phyloP scores from a whole-genome alignment of 768 basidiomycete species.

The Mycena amicta region DNA sequence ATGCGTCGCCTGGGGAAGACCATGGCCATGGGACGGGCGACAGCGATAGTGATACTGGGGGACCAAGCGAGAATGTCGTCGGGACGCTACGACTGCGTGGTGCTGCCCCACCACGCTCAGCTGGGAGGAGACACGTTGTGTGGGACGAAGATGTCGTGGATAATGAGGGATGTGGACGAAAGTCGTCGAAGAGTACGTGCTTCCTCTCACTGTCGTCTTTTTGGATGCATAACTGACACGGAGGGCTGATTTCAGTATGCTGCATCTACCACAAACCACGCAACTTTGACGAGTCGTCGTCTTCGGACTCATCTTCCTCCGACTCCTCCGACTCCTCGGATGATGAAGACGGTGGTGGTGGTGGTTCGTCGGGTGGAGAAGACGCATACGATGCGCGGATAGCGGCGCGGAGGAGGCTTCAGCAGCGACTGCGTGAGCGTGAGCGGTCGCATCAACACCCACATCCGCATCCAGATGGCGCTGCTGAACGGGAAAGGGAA shows the following conservation, averaged over 20 bases:
- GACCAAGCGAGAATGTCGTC: conserved; percentile 30
- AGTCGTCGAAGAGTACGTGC: conserved; percentile 88
- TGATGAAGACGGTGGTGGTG: conserved; percentile 51
- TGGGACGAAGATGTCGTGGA: conserved; percentile 89
- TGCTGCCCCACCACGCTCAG: conserved; percentile 38
- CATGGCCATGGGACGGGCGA: conserved; percentile 16
- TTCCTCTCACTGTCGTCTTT: no score
- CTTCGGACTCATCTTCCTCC: conserved; percentile 50
- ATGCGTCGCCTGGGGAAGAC: conserved; percentile 34
- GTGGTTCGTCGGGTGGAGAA: conserved; percentile 35
- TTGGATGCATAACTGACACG: no score
- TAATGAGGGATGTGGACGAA: conserved; percentile 87
- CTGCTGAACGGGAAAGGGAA: conserved; percentile 15
- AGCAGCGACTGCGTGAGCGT: conserved; percentile 25
- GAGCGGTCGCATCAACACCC: conserved; percentile 10
- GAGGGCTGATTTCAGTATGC: no score
- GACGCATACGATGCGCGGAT: conserved; percentile 18
- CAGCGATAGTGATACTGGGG: conserved; percentile 17
- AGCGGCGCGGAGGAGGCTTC: conserved; percentile 13
- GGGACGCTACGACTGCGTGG: conserved; percentile 67
- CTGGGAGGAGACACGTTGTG: conserved; percentile 54
- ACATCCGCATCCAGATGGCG: conserved; percentile 12
- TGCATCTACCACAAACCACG: conserved; percentile 91
- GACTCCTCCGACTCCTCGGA: conserved; percentile 48
- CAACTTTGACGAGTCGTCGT: conserved; percentile 81